These are phyloP conservation scores for Haplosporangium gracile DNA, from an alignment of 192 early-diverging fungal genomes.

Conservation along the genomic window DNA sequence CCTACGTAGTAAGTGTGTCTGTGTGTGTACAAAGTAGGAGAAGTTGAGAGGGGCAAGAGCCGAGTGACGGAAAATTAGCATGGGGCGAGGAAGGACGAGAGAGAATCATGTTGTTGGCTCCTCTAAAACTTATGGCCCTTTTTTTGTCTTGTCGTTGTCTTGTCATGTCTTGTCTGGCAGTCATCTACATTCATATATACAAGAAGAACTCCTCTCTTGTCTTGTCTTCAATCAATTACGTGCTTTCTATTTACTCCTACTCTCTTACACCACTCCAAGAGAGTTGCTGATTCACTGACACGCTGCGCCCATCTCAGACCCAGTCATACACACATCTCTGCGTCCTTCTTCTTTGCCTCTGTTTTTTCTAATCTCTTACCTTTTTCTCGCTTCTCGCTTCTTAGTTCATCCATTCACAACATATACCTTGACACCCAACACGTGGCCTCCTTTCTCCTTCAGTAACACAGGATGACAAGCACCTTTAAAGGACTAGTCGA, in stretches of 20 bases:
- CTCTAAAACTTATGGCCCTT: background rate
- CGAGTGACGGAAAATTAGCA: background rate
- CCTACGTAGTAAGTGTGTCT: background rate
- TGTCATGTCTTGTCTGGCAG: too few species aligned
- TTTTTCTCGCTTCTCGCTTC: background rate
- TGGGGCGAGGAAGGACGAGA: background rate
- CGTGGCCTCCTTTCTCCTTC: background rate
- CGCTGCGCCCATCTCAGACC: background rate
- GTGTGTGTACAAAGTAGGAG: background rate
- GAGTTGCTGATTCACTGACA: background rate
- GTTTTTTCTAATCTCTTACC: background rate
- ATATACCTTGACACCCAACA: background rate
- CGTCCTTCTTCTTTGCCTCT: conserved; percentile 24
- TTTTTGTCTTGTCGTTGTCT: too few species aligned
- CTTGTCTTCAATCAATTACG: background rate
- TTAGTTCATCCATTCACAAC: background rate
- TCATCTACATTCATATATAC: too few species aligned
- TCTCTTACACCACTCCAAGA: too few species aligned
- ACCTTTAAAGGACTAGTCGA: background rate
- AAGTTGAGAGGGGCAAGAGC: too few species aligned
- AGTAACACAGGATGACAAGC: background rate
- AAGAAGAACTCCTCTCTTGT: background rate
- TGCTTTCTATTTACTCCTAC: too few species aligned
- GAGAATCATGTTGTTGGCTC: background rate
- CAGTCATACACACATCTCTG: background rate